phyloP scores from a whole-genome alignment of 306 rosid genomes.

The Calophaca sinica region DNA sequence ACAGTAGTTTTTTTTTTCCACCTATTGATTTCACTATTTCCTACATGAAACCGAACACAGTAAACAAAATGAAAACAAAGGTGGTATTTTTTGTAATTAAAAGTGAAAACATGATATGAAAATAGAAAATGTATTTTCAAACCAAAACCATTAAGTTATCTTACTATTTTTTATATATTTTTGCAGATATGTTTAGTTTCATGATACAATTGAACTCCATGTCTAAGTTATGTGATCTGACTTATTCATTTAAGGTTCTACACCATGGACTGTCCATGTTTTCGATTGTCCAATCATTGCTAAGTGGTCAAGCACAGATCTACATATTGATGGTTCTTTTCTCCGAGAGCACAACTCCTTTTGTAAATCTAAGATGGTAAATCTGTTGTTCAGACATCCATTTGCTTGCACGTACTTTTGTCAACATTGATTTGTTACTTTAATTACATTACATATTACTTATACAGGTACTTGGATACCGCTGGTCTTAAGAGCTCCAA shows the following conservation, averaged over 20 bases:
- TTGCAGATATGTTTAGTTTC: conserved; percentile 12
- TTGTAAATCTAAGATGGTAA: conserved; percentile 93
- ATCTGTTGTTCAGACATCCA: conserved; percentile 28
- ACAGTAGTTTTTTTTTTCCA: not conserved
- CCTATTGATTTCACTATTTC: not conserved
- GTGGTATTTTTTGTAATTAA: not conserved
- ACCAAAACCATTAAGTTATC: conserved; percentile 13
- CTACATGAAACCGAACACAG: not conserved
- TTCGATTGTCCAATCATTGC: conserved; percentile 74
- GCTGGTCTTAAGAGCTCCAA: conserved; percentile 76
- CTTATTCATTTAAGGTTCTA: conserved; percentile 63
- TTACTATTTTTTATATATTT: conserved; percentile 12
- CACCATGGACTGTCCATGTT: conserved; percentile 86
- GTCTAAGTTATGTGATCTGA: conserved; percentile 34
- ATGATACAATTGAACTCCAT: conserved; percentile 31
- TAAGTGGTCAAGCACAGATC: conserved; percentile 81
- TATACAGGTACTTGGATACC: conserved; percentile 79
- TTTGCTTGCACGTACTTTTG: conserved; percentile 33
- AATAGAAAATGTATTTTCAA: not conserved
- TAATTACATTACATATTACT: not conserved
- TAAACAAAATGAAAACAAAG: not conserved
- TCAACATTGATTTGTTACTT: conserved; percentile 41
- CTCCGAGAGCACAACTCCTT: conserved; percentile 89
- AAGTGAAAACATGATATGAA: not conserved
- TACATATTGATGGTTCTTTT: conserved; percentile 93